phyloP scores from a whole-genome alignment of 2,329 filamentous ascomycete species.

The Colletotrichum truncatum region DNA sequence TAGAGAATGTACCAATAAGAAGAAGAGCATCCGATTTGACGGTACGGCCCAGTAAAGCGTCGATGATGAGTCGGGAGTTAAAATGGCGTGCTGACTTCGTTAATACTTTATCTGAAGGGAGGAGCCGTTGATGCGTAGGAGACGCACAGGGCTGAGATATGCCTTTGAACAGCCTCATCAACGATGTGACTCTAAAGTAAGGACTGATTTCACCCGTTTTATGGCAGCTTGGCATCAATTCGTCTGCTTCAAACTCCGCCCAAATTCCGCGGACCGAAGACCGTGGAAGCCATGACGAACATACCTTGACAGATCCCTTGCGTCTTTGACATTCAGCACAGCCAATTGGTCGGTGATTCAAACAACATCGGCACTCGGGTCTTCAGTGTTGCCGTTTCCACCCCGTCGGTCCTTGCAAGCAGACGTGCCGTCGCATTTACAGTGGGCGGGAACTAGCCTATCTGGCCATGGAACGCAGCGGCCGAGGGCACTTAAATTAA shows the following conservation, averaged over 20 bases:
- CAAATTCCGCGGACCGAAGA: background rate
- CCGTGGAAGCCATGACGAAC: background rate
- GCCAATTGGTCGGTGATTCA: background rate
- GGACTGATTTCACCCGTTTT: background rate
- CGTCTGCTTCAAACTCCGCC: background rate
- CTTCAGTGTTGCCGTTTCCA: background rate
- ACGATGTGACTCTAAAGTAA: background rate
- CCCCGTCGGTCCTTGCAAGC: background rate
- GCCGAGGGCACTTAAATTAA: background rate
- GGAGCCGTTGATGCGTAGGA: background rate
- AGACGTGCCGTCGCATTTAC: background rate
- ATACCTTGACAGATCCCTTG: background rate
- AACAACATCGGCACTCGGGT: background rate
- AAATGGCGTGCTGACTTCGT: conserved; percentile 15
- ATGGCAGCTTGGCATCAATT: too few species aligned
- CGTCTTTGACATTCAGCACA: background rate
- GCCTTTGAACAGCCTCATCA: background rate
- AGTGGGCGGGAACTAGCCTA: background rate
- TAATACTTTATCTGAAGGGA: background rate
- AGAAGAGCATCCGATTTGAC: too few species aligned
- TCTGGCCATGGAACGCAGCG: background rate
- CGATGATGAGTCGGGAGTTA: background rate
- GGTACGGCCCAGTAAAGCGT: background rate
- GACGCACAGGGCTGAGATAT: background rate
- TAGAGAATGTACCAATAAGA: too few species aligned